These are phyloP conservation scores for Nannochloropsis oceanica DNA, from an alignment of 108 stramenopile species.

Conservation along the genomic window DNA sequence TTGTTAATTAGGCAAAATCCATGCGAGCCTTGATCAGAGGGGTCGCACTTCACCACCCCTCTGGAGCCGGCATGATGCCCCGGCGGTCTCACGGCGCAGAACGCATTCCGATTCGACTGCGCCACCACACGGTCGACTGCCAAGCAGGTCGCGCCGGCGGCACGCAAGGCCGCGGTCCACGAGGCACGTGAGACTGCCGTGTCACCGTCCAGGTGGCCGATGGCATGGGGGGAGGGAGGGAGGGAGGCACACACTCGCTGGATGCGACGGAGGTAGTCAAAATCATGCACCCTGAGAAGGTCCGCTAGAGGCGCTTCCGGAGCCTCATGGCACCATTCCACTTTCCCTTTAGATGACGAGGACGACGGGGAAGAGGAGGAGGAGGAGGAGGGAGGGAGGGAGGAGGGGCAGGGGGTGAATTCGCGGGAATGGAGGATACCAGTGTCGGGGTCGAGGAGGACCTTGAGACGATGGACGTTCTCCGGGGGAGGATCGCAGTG, in stretches of 20 bases:
- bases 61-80: slow-evolving; percentile 88
- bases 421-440: slow-evolving; percentile 22
- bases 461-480: slow-evolving; percentile 24
- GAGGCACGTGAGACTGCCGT: slow-evolving; percentile 31
- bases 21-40: slow-evolving; percentile 73
- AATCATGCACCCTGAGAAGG: slow-evolving; percentile 38
- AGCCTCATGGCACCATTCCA: slow-evolving; percentile 7
- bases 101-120: slow-evolving; percentile 43
- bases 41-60: slow-evolving; percentile 62
- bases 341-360: background rate
- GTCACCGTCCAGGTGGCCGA: slow-evolving; percentile 36
- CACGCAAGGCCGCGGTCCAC: slow-evolving; percentile 58
- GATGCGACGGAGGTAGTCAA: slow-evolving; percentile 17
- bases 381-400: too few relatives aligned
- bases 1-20: slow-evolving; percentile 98
- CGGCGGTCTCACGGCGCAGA: slow-evolving; percentile 91
- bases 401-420: background rate
- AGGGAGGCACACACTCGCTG: slow-evolving; percentile 4
- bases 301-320: slow-evolving; percentile 7
- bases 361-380: background rate
- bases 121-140: slow-evolving; percentile 40
- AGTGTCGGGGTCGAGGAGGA: slow-evolving; percentile 10
- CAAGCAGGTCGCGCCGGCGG: slow-evolving; percentile 45
- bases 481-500: slow-evolving; percentile 22
- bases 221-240: background rate